Percentiles rank a stretch among this genome's conserved stretches.
Evolutionary conservation across 352 stramenopile genomes (phyloP).

Genomic region (Pythium aristosporum): DNA sequence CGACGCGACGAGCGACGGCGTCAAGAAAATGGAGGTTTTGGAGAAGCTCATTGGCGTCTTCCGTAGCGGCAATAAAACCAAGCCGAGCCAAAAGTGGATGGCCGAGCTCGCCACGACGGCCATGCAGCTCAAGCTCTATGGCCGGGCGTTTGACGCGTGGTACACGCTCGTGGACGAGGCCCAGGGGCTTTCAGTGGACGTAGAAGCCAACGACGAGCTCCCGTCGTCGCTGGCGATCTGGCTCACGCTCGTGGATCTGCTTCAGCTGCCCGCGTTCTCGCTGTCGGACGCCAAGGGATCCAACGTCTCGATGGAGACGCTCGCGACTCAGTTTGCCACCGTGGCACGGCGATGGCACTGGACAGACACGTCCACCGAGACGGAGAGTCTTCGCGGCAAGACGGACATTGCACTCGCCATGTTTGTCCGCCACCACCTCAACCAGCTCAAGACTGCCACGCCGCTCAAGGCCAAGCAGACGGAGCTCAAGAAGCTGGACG

Average conservation of each 20-base stretch:
- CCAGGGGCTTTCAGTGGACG: slow-evolving; percentile 38
- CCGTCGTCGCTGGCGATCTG: slow-evolving; percentile 59
- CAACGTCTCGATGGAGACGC: slow-evolving; percentile 32
- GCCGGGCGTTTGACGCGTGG: slow-evolving; percentile 74
- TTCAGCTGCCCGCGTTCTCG: slow-evolving; percentile 64
- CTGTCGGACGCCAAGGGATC: slow-evolving; percentile 43
- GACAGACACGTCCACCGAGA: slow-evolving; percentile 7
- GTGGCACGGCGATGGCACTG: slow-evolving; percentile 36
- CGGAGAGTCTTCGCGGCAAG: slow-evolving; percentile 18
- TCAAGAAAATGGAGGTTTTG: slow-evolving; percentile 66
- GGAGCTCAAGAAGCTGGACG: slow-evolving; percentile 48
- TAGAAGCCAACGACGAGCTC: slow-evolving; percentile 67
- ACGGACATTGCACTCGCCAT: slow-evolving; percentile 59
- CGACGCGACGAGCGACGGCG: slow-evolving; percentile 42
- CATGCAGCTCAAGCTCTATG: slow-evolving; percentile 47
- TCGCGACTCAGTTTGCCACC: slow-evolving; percentile 53
- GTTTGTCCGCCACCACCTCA: slow-evolving; percentile 68
- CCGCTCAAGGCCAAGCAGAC: slow-evolving; percentile 31
- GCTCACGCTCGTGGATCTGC: slow-evolving; percentile 68
- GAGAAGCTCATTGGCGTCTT: slow-evolving; percentile 77
- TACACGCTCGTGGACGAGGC: slow-evolving; percentile 57
- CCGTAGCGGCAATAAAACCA: slow-evolving; percentile 68
- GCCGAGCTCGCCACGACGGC: slow-evolving; percentile 59
- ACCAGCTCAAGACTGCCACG: slow-evolving; percentile 45
- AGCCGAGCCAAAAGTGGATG: slow-evolving; percentile 81